A percentile compares a stretch with the other conserved stretches of the same genome.
These are phyloP conservation scores for Cryptosporidium baileyi DNA, from an alignment of 169 alveolate species.

Conservation along the genomic window DNA sequence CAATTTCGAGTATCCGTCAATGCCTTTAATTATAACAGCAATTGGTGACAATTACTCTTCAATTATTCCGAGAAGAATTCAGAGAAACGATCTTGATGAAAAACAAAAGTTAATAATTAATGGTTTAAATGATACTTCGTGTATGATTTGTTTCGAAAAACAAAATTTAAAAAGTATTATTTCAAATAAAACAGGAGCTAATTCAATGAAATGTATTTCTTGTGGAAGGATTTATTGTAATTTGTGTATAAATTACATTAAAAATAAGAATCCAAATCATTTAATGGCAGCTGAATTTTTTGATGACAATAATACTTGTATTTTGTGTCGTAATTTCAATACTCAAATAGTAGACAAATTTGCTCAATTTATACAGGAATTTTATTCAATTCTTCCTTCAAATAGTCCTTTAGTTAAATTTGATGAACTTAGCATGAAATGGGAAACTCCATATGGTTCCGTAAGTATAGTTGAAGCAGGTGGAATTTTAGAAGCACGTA, in stretches of 20 bases:
- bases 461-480: slow-evolving; percentile 38
- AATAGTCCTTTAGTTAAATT: slow-evolving; percentile 42
- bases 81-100: neutral
- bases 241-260: slow-evolving; percentile 1
- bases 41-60: slow-evolving; percentile 5
- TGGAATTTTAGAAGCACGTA: slow-evolving; percentile 51
- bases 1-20: neutral
- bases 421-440: slow-evolving; percentile 44
- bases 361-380: slow-evolving; percentile 21
- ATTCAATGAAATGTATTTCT: slow-evolving; percentile 1
- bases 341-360: slow-evolving; percentile 11
- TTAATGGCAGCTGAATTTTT: neutral
- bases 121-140: slow-evolving; percentile 22
- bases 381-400: slow-evolving; percentile 12
- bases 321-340: slow-evolving; percentile 4
- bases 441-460: slow-evolving; percentile 67
- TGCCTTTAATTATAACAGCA: slow-evolving; percentile 30
- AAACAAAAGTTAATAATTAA: neutral
- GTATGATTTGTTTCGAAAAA: slow-evolving; percentile 42
- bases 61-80: slow-evolving; percentile 51
- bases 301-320: slow-evolving; percentile 4
- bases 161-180: neutral
- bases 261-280: neutral
- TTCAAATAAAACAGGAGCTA: neutral
- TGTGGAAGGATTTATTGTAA: slow-evolving; percentile 32